Conservation (phyloP, 352 stramenopile species). For the Pythium biforme region DNA sequence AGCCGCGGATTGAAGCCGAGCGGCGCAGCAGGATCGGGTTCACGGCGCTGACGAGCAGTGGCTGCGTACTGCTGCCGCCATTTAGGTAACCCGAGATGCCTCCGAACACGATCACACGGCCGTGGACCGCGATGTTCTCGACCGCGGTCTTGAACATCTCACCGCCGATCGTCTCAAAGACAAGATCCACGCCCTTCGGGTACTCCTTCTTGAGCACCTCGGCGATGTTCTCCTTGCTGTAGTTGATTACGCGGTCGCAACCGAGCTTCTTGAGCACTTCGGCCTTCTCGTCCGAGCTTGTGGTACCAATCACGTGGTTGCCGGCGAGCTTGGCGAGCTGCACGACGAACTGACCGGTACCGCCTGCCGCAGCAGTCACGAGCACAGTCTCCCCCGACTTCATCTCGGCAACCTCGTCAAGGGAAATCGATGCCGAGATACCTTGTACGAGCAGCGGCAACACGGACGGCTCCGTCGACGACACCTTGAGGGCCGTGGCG, state of each 20-base stretch:
- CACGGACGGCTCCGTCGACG: conserved; percentile 16
- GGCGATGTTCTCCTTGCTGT: conserved; percentile 55
- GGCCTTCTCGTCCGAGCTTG: conserved; percentile 74
- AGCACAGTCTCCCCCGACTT: conserved; percentile 42
- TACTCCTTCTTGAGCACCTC: conserved; percentile 54
- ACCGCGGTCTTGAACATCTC: conserved; percentile 44
- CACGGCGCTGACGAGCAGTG: conserved; percentile 12
- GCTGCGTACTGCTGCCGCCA: conserved; percentile 31
- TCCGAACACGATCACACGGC: conserved; percentile 47
- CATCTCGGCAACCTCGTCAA: conserved; percentile 47
- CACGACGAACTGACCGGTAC: conserved; percentile 66
- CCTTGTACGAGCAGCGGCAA: conserved; percentile 43
- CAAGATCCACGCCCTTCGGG: conserved; percentile 39
- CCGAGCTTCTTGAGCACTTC: conserved; percentile 59
- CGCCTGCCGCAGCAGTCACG: conserved; percentile 45
- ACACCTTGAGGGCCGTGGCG: conserved; percentile 14
- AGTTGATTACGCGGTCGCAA: conserved; percentile 69
- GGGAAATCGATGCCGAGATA: conserved; percentile 41
- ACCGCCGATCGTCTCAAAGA: conserved; percentile 45
- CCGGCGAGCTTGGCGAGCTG: conserved; percentile 75
- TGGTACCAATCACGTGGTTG: conserved; percentile 66
- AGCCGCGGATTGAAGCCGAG: conserved; percentile 44
- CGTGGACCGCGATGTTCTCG: conserved; percentile 32
- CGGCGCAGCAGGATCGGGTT: conserved; percentile 37
- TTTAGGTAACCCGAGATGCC: conserved; percentile 47